Evolutionary conservation across 2,329 filamentous ascomycete genomes (phyloP), one percentile per base, ranked within the genome.

Genomic region (Stemphylium beticola): DNA sequence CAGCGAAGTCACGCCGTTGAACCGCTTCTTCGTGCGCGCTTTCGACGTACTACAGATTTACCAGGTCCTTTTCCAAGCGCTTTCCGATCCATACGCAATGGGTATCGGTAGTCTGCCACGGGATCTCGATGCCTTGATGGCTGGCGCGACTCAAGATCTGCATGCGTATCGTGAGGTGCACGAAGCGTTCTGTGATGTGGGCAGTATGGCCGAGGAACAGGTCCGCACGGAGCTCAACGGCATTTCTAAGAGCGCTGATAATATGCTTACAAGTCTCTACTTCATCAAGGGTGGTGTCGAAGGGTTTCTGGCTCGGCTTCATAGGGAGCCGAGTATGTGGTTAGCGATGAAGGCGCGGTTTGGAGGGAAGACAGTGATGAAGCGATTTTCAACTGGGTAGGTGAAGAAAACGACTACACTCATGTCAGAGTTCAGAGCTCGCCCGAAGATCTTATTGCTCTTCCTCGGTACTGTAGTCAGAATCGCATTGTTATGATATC

Each of bases 1-100:
- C 4, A 48, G 57, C 7, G 57, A 65, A 18, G 36, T 61, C n/a
- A 39, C 34, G n/a, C 62, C 62, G 5, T 10, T 65, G 24, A 42
- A 49, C 9, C 39, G 42, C 20, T 57, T 62, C 20, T 57, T 39
- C 47, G 18, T 40, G 14, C 43, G 57, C 20, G 31, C 41, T 8
- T 39, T 50, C 17, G 37, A 38, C 11, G 41, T 58, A 4, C 18
- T 64, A 31, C 39, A 37, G 10, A 26, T 60, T 18, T 64, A 60
- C 43, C 61, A 56, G 22, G 4, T 15, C 3, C 31, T 60, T 6
- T 57, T 64, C 24, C 37, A 57, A 17, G 29, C 26, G 4, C 29
- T 62, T 4, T 43, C 52, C 5, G 40, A 53, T 29, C 48, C 55
- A 11, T 24, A 37, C 22, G 15, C 1, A 9, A n/a, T 15, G 2